Base-by-base conservation (phyloP, 2,329 filamentous ascomycete species). In the Teratosphaeria zuluensis region DNA sequence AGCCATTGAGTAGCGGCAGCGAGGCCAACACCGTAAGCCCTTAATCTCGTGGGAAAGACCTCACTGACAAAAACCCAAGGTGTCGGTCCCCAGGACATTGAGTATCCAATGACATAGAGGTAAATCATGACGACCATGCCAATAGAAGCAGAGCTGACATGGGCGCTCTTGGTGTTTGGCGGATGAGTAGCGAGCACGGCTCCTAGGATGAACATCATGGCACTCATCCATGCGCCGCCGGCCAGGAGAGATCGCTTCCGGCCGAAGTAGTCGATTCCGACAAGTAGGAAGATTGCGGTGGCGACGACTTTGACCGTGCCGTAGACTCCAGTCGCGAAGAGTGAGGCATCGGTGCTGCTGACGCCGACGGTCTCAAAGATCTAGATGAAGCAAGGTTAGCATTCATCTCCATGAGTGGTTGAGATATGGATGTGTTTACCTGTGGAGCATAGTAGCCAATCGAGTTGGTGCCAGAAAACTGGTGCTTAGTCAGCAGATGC, bases 141-240 rank as follows among this genome's bases (percentile, higher is more conserved):
- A 19, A 56, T 86, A 11, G 86, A 84, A 0, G 83, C 62, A 3
- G 14, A 4, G 53, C 86, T 86, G 5, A 86, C 84, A 0, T 82
- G 75, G 1, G 84, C 80, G 1, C 81, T 67, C 0, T 84, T 84
- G 0, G 83, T 81, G 61, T 80, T 74, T 55, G 84, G 79, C 30
- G 84, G 79, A 58, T 86, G 81, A 64, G 61, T 64, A 3, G 61
- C 62, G 0, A 66, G 61, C 21, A 65, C 61, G 31, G 62, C 61
- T n/a, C 68, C 72, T 51, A 74, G 73, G 61, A 73, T 73, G 61
- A 68, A 73, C 75, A 78, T 77, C 57, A 74, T 73, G 58, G 76
- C 76, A 0, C 74, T 74, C 62, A 77, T 76, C 9, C 75, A 75
- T 1, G 68, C 58, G 7, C 70, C 75, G 4, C 76, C 76, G 46